Evolutionary conservation across 1,284 basidiomycete genomes (phyloP).

Genomic region (Ceratobasidium sp.): DNA sequence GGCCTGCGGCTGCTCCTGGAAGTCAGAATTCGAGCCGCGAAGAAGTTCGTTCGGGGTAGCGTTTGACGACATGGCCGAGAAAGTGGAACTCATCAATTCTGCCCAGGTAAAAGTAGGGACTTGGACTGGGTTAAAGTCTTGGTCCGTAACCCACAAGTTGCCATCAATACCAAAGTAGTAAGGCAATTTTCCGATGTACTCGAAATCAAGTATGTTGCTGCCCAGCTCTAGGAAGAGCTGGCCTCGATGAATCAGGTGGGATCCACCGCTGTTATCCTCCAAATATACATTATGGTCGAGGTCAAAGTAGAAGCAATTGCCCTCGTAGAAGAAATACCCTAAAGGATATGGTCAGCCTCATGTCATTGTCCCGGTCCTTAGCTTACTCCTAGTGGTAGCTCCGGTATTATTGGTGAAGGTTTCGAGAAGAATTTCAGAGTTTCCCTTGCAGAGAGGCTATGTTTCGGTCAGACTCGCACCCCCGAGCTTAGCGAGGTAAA

Average conservation of each 20-base stretch:
- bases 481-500: not conserved
- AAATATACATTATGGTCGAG: conserved; percentile 19
- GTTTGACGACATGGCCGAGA: not conserved
- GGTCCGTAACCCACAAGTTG: not conserved
- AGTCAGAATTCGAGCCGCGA: not conserved
- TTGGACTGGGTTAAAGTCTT: not conserved
- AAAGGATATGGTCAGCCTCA: too few species aligned
- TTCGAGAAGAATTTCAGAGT: not conserved
- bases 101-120: conserved; percentile 11
- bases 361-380: too few species aligned
- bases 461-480: conserved; percentile 1
- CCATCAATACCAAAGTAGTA: conserved; percentile 2
- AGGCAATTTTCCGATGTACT: not conserved
- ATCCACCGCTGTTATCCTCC: not conserved
- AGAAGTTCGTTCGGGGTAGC: not conserved
- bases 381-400: too few species aligned
- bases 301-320: conserved; percentile 9
- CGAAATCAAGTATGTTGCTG: not conserved
- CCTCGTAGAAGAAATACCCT: conserved; percentile 6
- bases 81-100: not conserved
- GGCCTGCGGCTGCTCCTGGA: not conserved
- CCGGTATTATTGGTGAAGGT: too few species aligned
- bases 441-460: conserved; percentile 13
- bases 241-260: not conserved
- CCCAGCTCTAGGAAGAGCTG: not conserved